Evolutionary conservation across 208 protist genomes (phyloP).

Genomic region (Wallacemonas rigidus): DNA sequence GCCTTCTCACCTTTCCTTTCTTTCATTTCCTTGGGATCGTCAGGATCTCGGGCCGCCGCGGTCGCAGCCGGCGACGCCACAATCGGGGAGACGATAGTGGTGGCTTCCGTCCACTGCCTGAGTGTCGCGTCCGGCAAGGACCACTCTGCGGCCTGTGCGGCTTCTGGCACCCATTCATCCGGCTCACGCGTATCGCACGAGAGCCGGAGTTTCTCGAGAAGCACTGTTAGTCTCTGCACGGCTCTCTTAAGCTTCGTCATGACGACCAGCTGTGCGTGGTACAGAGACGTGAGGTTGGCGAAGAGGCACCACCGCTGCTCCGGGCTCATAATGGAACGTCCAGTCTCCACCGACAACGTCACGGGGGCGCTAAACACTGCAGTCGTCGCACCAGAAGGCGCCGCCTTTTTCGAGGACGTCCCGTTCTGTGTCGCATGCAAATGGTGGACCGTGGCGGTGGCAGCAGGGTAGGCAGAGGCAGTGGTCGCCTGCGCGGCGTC

Average conservation of each 20-base stretch:
- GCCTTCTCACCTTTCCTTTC: not conserved
- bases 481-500: not conserved
- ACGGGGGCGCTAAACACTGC: not conserved
- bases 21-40: not conserved
- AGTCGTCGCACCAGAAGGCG: too few relatives aligned
- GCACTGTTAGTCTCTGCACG: conserved; percentile 27
- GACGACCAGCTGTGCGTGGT: conserved; percentile 44
- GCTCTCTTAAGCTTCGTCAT: conserved; percentile 45
- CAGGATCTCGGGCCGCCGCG: too few relatives aligned
- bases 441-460: too few relatives aligned
- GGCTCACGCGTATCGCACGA: conserved; percentile 9
- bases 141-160: not conserved
- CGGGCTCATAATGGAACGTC: conserved; percentile 30
- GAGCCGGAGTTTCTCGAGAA: conserved; percentile 43
- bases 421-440: too few relatives aligned
- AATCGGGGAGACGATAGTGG: too few relatives aligned
- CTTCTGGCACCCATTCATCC: not conserved
- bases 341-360: not conserved
- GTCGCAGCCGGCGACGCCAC: too few relatives aligned
- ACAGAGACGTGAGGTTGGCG: conserved; percentile 65
- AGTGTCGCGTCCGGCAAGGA: not conserved
- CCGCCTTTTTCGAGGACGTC: too few relatives aligned
- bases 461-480: not conserved
- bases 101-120: not conserved
- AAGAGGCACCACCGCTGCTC: conserved; percentile 73